Evolutionary conservation across 371 early-diverging fungal species (phyloP).

Genomic region (Mucor plumbeus): DNA sequence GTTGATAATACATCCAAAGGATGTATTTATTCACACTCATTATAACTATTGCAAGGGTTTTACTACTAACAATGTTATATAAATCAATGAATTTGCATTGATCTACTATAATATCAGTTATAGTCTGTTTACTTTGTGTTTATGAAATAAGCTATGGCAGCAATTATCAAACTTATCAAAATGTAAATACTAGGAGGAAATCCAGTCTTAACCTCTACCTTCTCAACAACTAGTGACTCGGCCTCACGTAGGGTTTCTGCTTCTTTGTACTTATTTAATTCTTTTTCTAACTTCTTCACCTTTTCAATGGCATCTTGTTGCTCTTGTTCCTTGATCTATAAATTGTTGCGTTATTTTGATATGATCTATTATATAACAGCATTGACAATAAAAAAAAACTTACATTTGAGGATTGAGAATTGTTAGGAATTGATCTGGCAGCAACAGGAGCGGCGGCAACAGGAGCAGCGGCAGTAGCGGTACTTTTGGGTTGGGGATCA

Average conservation of each 20-base stretch:
- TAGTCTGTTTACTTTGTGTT: not conserved
- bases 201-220: conserved; percentile 10
- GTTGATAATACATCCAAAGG: too few relatives aligned
- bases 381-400: not conserved
- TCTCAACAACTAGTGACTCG: conserved; percentile 11
- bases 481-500: not conserved
- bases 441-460: not conserved
- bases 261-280: conserved; percentile 23
- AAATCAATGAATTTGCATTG: too few relatives aligned
- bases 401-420: not conserved
- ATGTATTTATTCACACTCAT: too few relatives aligned
- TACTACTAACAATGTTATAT: too few relatives aligned
- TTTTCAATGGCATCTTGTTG: conserved; percentile 15
- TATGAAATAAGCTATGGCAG: conserved; percentile 30
- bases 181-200: conserved; percentile 21
- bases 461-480: conserved; percentile 5
- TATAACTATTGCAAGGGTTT: too few relatives aligned
- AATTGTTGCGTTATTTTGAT: not conserved
- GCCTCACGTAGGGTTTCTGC: conserved; percentile 14
- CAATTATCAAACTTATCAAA: conserved; percentile 21
- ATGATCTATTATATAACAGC: not conserved
- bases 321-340: not conserved
- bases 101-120: too few relatives aligned
- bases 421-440: not conserved
- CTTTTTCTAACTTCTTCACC: conserved; percentile 23